A percentile compares a stretch with the other conserved stretches of the same genome.
phyloP scores from a whole-genome alignment of 2,329 filamentous ascomycete genomes.

The Lachnum nothofagi region DNA sequence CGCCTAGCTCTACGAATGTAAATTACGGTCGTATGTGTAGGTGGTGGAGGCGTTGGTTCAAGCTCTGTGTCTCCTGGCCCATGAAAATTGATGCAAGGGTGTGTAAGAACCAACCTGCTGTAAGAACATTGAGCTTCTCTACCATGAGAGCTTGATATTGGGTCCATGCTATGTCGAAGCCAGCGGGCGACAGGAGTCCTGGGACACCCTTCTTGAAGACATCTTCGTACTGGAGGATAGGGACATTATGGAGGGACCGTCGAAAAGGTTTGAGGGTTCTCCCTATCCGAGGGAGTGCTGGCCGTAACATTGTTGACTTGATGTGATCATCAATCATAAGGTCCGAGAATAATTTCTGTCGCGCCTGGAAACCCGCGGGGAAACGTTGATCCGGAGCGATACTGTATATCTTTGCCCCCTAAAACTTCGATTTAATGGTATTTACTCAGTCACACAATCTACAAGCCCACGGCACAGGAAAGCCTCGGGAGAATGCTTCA shows the following conservation, averaged over 20 bases:
- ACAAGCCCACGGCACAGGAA: too few relatives aligned
- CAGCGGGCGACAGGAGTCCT: constrained; percentile 64
- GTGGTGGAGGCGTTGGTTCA: too few relatives aligned
- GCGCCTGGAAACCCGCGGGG: too few relatives aligned
- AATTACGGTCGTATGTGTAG: too few relatives aligned
- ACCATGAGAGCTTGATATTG: constrained; percentile 73
- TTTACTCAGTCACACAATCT: too few relatives aligned
- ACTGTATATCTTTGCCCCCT: too few relatives aligned
- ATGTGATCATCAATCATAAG: constrained; percentile 5
- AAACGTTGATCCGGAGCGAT: too few relatives aligned
- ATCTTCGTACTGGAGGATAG: constrained; percentile 43
- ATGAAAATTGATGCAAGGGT: too few relatives aligned
- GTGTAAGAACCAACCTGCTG: constrained; percentile 58
- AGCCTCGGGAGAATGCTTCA: too few relatives aligned
- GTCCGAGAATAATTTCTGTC: too few relatives aligned
- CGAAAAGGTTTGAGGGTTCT: constrained; percentile 22
- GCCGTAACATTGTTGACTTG: constrained; percentile 30
- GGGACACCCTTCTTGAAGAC: constrained; percentile 53
- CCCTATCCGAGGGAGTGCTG: constrained; percentile 28
- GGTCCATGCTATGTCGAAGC: constrained; percentile 73
- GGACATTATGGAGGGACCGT: constrained; percentile 45
- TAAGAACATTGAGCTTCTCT: constrained; percentile 69
- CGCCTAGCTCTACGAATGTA: background rate
- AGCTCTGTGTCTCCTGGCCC: too few relatives aligned
- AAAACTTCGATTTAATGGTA: too few relatives aligned